Conservation (phyloP, 257 asterid genomes). For the Nicotiana obtusifolia region DNA sequence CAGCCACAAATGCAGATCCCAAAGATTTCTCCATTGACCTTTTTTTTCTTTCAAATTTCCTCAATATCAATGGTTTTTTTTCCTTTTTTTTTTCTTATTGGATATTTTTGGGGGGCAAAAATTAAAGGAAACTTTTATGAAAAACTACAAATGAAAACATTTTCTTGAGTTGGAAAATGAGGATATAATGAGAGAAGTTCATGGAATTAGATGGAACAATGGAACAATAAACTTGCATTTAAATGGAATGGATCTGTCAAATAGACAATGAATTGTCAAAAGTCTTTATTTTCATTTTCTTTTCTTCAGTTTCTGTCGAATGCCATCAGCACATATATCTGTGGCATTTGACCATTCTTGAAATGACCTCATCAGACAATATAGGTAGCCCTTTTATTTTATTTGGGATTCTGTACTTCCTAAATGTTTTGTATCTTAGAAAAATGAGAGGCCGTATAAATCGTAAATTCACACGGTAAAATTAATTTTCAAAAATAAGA, state of each 20-base stretch:
- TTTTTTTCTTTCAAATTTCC: neutral
- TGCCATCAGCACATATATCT: neutral
- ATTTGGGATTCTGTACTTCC: neutral
- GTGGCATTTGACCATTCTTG: neutral
- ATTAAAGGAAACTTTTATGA: neutral
- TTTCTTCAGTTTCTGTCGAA: no score
- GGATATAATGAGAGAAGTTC: neutral
- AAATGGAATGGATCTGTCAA: neutral
- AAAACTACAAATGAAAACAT: neutral
- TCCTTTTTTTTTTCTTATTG: neutral
- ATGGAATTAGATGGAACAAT: neutral
- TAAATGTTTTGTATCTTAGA: neutral
- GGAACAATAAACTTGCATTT: neutral
- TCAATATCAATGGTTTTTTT: neutral
- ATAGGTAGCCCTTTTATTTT: neutral
- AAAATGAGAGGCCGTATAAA: neutral
- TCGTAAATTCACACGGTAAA: no score
- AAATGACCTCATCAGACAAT: neutral
- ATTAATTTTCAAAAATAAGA: no score
- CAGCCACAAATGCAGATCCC: slow-evolving; percentile 64
- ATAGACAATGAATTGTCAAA: neutral
- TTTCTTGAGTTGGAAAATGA: neutral
- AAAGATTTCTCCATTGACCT: slow-evolving; percentile 45
- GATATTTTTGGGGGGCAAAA: neutral
- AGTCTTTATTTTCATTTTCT: neutral